Conservation (phyloP, 2,329 filamentous ascomycete species). For the Alternaria sp. region DNA sequence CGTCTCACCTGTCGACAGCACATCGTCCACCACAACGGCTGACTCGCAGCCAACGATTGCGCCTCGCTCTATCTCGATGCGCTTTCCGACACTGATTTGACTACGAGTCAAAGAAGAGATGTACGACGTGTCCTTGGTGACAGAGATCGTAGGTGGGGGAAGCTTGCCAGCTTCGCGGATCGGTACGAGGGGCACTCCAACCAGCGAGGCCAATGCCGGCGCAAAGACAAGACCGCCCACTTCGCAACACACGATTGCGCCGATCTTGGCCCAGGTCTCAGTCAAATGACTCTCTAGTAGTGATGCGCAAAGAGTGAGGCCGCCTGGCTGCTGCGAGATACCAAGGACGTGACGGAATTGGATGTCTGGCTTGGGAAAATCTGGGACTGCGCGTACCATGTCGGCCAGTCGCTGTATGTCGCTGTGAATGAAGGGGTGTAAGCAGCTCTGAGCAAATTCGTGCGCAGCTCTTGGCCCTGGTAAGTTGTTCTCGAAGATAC, state of each 20-base stretch:
- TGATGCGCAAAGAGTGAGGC: slow-evolving; percentile 61
- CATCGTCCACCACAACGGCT: slow-evolving; percentile 69
- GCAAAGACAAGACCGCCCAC: slow-evolving; percentile 67
- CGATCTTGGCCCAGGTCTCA: slow-evolving; percentile 59
- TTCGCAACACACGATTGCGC: slow-evolving; percentile 63
- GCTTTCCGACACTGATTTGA: slow-evolving; percentile 35
- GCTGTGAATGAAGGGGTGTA: slow-evolving; percentile 59
- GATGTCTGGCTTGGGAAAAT: slow-evolving; percentile 63
- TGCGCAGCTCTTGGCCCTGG: slow-evolving; percentile 51
- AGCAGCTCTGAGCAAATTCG: slow-evolving; percentile 53
- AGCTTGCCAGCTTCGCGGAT: slow-evolving; percentile 68
- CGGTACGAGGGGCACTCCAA: slow-evolving; percentile 58
- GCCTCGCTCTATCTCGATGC: slow-evolving; percentile 62
- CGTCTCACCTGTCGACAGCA: slow-evolving; percentile 65
- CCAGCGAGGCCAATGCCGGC: slow-evolving; percentile 56
- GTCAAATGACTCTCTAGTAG: slow-evolving; percentile 59
- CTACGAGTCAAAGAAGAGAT: slow-evolving; percentile 59
- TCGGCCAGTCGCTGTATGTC: slow-evolving; percentile 58
- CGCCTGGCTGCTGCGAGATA: slow-evolving; percentile 62
- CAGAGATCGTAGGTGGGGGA: slow-evolving; percentile 64
- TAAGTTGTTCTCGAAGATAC: slow-evolving; percentile 64
- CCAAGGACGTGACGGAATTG: slow-evolving; percentile 67
- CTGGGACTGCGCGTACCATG: slow-evolving; percentile 61
- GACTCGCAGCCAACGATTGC: slow-evolving; percentile 51
- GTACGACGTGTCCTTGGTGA: slow-evolving; percentile 60